phyloP scores from a whole-genome alignment of 805 yeast genomes.

The Blastobotrys muscicola region DNA sequence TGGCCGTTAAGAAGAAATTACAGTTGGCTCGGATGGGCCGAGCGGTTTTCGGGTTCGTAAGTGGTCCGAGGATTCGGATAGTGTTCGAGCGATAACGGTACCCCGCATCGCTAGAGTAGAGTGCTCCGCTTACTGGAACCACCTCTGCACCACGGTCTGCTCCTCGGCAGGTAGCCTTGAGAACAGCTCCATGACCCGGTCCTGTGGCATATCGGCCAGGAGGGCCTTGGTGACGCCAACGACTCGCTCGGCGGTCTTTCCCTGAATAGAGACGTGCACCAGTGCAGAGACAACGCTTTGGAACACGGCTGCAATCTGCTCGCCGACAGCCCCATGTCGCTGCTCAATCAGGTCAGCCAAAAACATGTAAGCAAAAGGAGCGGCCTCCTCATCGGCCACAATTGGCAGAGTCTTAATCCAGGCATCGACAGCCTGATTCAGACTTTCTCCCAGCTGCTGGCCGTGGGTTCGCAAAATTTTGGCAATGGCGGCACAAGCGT shows the following conservation, averaged over 20 bases:
- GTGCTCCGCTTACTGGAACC: conserved; percentile 31
- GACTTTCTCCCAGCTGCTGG: conserved; percentile 42
- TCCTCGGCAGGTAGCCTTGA: conserved; percentile 54
- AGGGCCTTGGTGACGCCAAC: conserved; percentile 56
- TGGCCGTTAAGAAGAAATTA: not conserved
- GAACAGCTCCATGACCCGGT: conserved; percentile 55
- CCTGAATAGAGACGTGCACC: conserved; percentile 53
- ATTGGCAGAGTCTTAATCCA: conserved; percentile 85
- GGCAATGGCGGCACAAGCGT: conserved; percentile 73
- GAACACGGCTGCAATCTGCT: conserved; percentile 50
- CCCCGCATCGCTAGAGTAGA: not conserved
- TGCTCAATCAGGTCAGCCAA: conserved; percentile 60
- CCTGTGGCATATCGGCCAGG: conserved; percentile 55
- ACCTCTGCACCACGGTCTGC: conserved; percentile 48
- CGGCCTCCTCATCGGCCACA: conserved; percentile 77
- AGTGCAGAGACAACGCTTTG: conserved; percentile 69
- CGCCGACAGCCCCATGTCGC: conserved; percentile 48
- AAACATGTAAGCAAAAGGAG: conserved; percentile 72
- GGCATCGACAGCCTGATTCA: conserved; percentile 51
- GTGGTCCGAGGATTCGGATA: not conserved
- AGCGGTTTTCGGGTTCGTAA: not conserved
- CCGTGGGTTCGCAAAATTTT: conserved; percentile 64
- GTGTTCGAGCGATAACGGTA: not conserved
- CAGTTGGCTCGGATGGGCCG: not conserved
- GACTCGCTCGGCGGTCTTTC: conserved; percentile 59